phyloP scores from a whole-genome alignment of 1,284 basidiomycete species.

The Cutaneotrichosporon sp. region DNA sequence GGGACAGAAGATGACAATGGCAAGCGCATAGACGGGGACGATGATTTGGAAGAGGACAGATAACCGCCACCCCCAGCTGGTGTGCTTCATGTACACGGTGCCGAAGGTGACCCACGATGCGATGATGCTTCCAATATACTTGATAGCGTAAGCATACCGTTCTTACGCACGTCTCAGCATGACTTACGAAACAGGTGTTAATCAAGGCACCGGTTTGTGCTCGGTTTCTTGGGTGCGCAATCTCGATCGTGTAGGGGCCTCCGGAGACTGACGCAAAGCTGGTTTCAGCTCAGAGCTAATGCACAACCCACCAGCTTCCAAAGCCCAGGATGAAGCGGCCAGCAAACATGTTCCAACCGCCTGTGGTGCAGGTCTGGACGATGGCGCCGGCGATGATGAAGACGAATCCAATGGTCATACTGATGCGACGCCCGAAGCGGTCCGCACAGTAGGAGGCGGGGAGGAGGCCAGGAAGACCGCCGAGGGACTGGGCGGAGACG shows the following conservation, averaged over 20 bases:
- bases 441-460: slow-evolving; percentile 16
- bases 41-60: slow-evolving; percentile 26
- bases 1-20: slow-evolving; percentile 29
- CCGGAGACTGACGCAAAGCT: slow-evolving; percentile 3
- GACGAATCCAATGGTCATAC: slow-evolving; percentile 14
- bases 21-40: slow-evolving; percentile 1
- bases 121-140: slow-evolving; percentile 20
- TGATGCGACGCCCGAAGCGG: slow-evolving; percentile 14
- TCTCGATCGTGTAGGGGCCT: slow-evolving; percentile 15
- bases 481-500: slow-evolving; percentile 14
- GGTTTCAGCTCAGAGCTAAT: too few species aligned
- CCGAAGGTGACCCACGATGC: slow-evolving; percentile 25
- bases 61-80: slow-evolving; percentile 24
- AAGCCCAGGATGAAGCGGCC: slow-evolving; percentile 19
- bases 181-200: slow-evolving; percentile 15
- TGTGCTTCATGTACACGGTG: background rate
- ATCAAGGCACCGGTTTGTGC: slow-evolving; percentile 13
- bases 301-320: too few species aligned
- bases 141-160: too few species aligned
- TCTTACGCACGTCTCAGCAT: too few species aligned
- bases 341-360: slow-evolving; percentile 15
- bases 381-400: slow-evolving; percentile 20
- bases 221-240: slow-evolving; percentile 22
- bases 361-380: slow-evolving; percentile 13
- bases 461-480: slow-evolving; percentile 9